phyloP scores from a whole-genome alignment of 495 filamentous ascomycete species.

The Chaetomium tenue region DNA sequence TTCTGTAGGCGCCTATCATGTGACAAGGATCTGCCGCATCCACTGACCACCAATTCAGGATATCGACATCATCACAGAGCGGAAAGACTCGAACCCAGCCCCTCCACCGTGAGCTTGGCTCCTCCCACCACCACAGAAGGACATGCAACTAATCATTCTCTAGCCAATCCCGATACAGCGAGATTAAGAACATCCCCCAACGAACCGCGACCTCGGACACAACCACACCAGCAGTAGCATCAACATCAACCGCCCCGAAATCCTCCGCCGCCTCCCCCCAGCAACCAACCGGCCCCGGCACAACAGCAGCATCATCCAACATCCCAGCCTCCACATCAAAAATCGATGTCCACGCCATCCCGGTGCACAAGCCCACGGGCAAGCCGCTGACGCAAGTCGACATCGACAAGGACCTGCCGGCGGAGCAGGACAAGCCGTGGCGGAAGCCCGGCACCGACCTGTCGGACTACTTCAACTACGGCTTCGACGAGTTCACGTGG shows the following conservation, averaged over 20 bases:
- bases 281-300: conserved; percentile 22
- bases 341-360: conserved; percentile 80
- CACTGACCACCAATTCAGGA: conserved; percentile 56
- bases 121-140: background rate
- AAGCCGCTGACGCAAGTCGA: conserved; percentile 83
- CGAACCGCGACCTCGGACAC: conserved; percentile 55
- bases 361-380: conserved; percentile 67
- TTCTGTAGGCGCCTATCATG: conserved; percentile 31
- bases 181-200: conserved; percentile 67
- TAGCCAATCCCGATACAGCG: conserved; percentile 56
- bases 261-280: conserved; percentile 22
- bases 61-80: conserved; percentile 90
- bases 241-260: background rate
- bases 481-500: conserved; percentile 99
- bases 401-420: conserved; percentile 71
- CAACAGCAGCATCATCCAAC: conserved; percentile 24
- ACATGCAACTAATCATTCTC: background rate
- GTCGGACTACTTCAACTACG: conserved; percentile 98
- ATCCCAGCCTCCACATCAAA: conserved; percentile 65
- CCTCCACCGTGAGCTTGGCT: conserved; percentile 56
- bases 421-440: conserved; percentile 89
- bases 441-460: conserved; percentile 92
- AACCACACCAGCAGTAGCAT: background rate
- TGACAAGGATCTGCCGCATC: background rate
- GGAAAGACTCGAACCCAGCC: conserved; percentile 71